Conservation (phyloP, 352 stramenopile genomes). For the Phytophthora aleatoria region DNA sequence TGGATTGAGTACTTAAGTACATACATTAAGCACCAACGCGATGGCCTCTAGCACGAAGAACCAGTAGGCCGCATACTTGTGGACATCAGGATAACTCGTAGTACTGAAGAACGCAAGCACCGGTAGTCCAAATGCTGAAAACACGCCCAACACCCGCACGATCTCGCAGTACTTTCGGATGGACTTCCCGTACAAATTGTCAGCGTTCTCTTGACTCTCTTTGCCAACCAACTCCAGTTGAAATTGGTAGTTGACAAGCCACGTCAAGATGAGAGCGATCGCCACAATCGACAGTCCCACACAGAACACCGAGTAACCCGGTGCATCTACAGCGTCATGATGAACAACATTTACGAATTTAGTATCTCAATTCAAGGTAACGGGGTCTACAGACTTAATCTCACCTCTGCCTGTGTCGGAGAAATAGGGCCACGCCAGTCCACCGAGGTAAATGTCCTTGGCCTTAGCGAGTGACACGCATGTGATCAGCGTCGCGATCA, state of each 20-base stretch:
- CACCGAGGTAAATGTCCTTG: constrained; percentile 49
- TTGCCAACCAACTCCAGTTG: constrained; percentile 36
- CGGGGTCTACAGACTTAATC: not conserved
- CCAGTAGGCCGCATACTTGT: constrained; percentile 69
- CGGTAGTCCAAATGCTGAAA: constrained; percentile 47
- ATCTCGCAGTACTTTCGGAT: constrained; percentile 23
- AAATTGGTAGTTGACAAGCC: constrained; percentile 53
- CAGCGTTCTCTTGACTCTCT: not conserved
- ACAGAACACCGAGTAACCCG: constrained; percentile 35
- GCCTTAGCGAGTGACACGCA: constrained; percentile 49
- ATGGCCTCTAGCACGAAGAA: constrained; percentile 76
- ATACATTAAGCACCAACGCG: constrained; percentile 63
- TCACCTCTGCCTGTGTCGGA: constrained; percentile 53
- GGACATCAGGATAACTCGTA: constrained; percentile 52
- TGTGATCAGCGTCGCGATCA: constrained; percentile 44
- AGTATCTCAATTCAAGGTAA: not conserved
- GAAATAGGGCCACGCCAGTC: constrained; percentile 59
- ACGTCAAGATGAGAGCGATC: constrained; percentile 42
- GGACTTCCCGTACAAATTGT: not conserved
- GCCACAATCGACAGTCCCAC: constrained; percentile 36
- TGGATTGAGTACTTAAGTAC: constrained; percentile 1
- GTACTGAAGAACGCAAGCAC: constrained; percentile 66
- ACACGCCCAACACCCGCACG: constrained; percentile 36
- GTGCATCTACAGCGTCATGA: not conserved
- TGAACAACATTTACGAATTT: not conserved